Evolutionary conservation across 306 rosid genomes (phyloP).

Genomic region (Coriaria nepalensis): DNA sequence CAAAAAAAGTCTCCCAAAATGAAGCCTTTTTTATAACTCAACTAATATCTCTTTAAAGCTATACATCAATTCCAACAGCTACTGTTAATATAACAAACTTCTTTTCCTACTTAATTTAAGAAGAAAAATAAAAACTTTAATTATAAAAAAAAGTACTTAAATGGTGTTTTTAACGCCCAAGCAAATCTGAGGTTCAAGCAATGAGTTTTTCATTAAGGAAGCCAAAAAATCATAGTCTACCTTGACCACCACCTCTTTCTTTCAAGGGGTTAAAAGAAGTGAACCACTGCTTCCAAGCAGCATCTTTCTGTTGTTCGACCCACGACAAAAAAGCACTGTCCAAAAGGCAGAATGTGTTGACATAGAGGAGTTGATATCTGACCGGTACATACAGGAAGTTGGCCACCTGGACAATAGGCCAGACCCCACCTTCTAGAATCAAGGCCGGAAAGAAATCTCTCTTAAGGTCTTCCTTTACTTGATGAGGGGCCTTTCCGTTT

Average conservation of each 20-base stretch:
- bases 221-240: conserved; percentile 12
- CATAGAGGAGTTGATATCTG: conserved; percentile 85
- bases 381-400: conserved; percentile 80
- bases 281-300: conserved; percentile 88
- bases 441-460: conserved; percentile 78
- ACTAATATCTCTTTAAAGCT: too few relatives aligned
- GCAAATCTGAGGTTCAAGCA: too few relatives aligned
- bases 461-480: conserved; percentile 72
- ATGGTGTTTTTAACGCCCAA: too few relatives aligned
- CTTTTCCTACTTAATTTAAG: too few relatives aligned
- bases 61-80: too few relatives aligned
- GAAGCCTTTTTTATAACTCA: too few relatives aligned
- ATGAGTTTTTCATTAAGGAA: neutral
- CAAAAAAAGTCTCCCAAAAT: too few relatives aligned
- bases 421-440: conserved; percentile 60
- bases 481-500: conserved; percentile 50
- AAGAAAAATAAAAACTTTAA: too few relatives aligned
- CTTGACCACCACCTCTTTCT: conserved; percentile 21
- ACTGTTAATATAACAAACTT: too few relatives aligned
- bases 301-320: conserved; percentile 89
- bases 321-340: conserved; percentile 93
- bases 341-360: conserved; percentile 72
- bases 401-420: conserved; percentile 75
- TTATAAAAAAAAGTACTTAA: too few relatives aligned
- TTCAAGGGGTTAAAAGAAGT: conserved; percentile 39